Evolutionary conservation across 495 filamentous ascomycete genomes (phyloP).

Genomic region (Aspergillus coremiiformis): DNA sequence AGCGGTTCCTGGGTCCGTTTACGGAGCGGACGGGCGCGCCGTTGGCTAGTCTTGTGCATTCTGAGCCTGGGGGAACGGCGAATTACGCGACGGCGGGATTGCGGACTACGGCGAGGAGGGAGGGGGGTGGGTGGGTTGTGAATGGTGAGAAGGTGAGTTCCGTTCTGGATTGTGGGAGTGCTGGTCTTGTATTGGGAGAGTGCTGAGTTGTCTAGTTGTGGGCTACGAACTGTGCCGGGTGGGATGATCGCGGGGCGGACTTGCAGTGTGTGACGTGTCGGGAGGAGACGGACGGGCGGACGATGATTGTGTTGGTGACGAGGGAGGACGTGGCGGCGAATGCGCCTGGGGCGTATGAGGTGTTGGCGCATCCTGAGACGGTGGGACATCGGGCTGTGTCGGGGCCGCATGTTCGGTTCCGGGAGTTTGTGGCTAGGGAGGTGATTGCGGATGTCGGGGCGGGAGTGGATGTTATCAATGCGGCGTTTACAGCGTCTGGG

Average conservation of each 20-base stretch:
- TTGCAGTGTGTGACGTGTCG: slow-evolving; percentile 10
- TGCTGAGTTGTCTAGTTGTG: slow-evolving; percentile 1
- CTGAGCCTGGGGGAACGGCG: slow-evolving; percentile 1
- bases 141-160: slow-evolving; percentile 11
- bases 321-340: slow-evolving; percentile 5
- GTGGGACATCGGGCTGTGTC: slow-evolving; percentile 7
- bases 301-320: slow-evolving; percentile 9
- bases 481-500: background rate
- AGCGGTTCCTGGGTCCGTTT: slow-evolving; percentile 6
- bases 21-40: slow-evolving; percentile 1
- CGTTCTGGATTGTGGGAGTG: no score
- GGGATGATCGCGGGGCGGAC: slow-evolving; percentile 12
- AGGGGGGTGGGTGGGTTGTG: slow-evolving; percentile 8
- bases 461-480: background rate
- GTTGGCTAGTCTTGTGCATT: slow-evolving; percentile 8
- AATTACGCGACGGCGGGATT: slow-evolving; percentile 8
- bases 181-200: no score
- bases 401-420: slow-evolving; percentile 5
- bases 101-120: slow-evolving; percentile 4
- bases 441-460: slow-evolving; percentile 6
- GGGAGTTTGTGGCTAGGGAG: slow-evolving; percentile 1
- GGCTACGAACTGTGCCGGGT: slow-evolving; percentile 9
- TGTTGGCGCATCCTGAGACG: slow-evolving; percentile 11
- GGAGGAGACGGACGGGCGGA: background rate
- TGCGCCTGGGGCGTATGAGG: background rate